Evolutionary conservation across 805 yeast species (phyloP), one percentile per base, ranked within the genome.

Genomic region (Starmerella potacharoeniae): DNA sequence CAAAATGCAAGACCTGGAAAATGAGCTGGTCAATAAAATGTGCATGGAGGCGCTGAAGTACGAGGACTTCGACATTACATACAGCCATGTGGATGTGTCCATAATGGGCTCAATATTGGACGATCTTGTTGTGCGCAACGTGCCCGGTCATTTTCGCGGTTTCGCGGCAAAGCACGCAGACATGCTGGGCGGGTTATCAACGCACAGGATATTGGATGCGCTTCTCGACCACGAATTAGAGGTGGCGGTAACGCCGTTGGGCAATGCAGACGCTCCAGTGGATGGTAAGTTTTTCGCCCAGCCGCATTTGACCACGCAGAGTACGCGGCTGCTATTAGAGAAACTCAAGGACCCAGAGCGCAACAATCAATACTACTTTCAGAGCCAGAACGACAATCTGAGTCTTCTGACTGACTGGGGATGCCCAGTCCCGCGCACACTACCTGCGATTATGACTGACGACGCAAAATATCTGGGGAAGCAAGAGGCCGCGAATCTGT

Each of bases 211-310:
- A 13, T 14, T 62, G 7, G 40, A 29, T 5, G 31, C 49, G 17
- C 48, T 59, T 11, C 3, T 6, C 2, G 36, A 14, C 5, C 29
- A 17, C 10, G 47, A 29, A 10, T 50, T 64, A 7, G 54, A 58
- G 11, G 63, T 69, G 1, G 71, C 72, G 1, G 63, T 61, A n/a
- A 69, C 72, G 0, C 72, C 68, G 3, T 45, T 54, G 22, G 73
- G 74, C 5, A 68, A 69, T 49, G 74, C 74, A 1, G 74, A 71
- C 49, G 55, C 74, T 1, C 74, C 74, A 2, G 55, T 67, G 5
- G 52, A 51, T 33, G 63, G 63, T 11, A 54, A 50, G 14, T 36
- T 40, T 29, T 71, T 71, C 58, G 69, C 68, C 10, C 62, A 68
- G 55, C 74, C 74, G 4, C 56, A 58, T 52, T 53, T 61, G 2